Percentiles rank a stretch among this genome's conserved stretches.
phyloP scores from a whole-genome alignment of 345 rosid genomes.

The Ceriops zippeliana region DNA sequence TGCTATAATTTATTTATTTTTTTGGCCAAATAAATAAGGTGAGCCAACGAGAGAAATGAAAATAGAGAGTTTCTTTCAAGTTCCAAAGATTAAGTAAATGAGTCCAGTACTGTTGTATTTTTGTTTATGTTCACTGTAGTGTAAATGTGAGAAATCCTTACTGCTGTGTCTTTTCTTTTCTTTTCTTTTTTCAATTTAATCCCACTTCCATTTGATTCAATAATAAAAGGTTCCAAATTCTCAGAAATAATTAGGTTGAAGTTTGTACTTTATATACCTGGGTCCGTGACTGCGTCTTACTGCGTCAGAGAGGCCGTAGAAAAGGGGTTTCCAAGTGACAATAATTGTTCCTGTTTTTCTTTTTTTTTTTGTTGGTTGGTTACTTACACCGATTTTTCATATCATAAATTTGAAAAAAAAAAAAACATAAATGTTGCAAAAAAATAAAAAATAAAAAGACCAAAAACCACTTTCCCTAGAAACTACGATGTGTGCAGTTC shows the following conservation, averaged over 20 bases:
- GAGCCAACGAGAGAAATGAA: background rate
- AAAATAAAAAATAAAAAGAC: background rate
- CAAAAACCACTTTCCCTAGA: background rate
- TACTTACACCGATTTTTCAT: too few relatives aligned
- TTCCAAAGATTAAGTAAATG: conserved; percentile 11
- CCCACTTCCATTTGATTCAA: background rate
- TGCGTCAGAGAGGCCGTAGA: too few relatives aligned
- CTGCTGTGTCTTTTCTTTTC: background rate
- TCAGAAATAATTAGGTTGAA: background rate
- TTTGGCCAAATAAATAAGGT: conserved; percentile 26
- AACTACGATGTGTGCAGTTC: background rate
- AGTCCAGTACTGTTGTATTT: conserved; percentile 14
- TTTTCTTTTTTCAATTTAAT: too few relatives aligned
- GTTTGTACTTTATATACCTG: too few relatives aligned
- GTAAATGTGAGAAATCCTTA: conserved; percentile 10
- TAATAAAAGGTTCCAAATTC: background rate
- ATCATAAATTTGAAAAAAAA: background rate
- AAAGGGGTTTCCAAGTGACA: too few relatives aligned
- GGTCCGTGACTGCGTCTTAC: too few relatives aligned
- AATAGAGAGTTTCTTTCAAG: background rate
- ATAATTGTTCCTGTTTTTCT: too few relatives aligned
- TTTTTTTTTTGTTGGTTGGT: too few relatives aligned
- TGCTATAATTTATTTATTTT: conserved; percentile 26
- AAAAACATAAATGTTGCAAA: background rate
- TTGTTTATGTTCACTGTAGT: conserved; percentile 13